phyloP scores from a whole-genome alignment of 768 basidiomycete species.

The Termitomyces sp. region DNA sequence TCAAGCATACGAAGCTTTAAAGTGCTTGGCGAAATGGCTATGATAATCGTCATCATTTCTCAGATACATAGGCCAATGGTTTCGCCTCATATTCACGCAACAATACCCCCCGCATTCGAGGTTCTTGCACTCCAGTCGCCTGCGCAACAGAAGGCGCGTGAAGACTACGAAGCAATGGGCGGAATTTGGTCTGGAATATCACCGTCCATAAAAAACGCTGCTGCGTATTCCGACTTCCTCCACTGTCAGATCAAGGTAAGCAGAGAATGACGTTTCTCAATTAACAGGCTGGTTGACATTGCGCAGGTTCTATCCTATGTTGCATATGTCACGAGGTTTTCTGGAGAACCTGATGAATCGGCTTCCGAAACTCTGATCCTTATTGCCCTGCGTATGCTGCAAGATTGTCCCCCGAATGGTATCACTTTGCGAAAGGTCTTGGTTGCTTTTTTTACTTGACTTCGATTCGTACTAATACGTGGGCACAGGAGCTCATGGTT shows the following conservation, averaged over 20 bases:
- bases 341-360: constrained; percentile 53
- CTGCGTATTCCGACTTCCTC: constrained; percentile 77
- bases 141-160: constrained; percentile 72
- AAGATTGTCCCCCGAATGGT: constrained; percentile 88
- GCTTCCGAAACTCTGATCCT: constrained; percentile 80
- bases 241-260: constrained; percentile 87
- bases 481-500: constrained; percentile 76
- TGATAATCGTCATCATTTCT: constrained; percentile 85
- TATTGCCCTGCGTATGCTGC: constrained; percentile 78
- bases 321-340: constrained; percentile 76
- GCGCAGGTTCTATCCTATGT: constrained; percentile 83
- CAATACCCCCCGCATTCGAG: constrained; percentile 74
- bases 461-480: constrained; percentile 8
- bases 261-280: neutral
- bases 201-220: constrained; percentile 62
- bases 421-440: constrained; percentile 75
- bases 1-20: constrained; percentile 86
- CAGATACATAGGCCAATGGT: constrained; percentile 73
- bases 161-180: constrained; percentile 77
- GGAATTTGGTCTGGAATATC: constrained; percentile 81
- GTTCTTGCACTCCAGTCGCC: constrained; percentile 75
- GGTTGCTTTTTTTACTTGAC: neutral
- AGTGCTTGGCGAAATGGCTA: constrained; percentile 88
- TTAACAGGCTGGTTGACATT: constrained; percentile 3
- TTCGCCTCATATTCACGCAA: constrained; percentile 58